Evolutionary conservation across 2,329 filamentous ascomycete species (phyloP).

Genomic region (Lomentospora prolificans): DNA sequence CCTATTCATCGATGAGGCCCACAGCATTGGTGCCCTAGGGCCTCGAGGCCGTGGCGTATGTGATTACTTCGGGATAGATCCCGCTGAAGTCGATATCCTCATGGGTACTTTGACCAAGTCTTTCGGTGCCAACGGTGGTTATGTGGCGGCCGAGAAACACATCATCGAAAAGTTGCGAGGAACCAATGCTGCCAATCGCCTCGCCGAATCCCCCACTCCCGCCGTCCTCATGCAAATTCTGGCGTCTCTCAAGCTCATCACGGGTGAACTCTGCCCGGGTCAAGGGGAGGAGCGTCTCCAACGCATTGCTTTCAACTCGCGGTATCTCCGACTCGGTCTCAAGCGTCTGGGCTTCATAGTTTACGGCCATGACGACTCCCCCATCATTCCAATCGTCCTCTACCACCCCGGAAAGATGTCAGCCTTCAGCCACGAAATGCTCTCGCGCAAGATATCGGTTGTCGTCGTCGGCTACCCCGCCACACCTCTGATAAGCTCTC

Average conservation of each 20-base stretch:
- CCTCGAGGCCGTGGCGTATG: conserved; percentile 86
- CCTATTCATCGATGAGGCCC: conserved; percentile 91
- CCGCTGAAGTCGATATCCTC: conserved; percentile 80
- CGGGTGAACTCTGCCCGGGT: conserved; percentile 75
- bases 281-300: conserved; percentile 94
- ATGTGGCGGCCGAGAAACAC: conserved; percentile 78
- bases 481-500: conserved; percentile 87
- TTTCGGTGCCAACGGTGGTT: conserved; percentile 95
- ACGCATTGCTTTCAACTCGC: conserved; percentile 94
- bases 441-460: conserved; percentile 92
- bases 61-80: conserved; percentile 91
- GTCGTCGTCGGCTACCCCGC: conserved; percentile 96
- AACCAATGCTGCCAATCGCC: conserved; percentile 77
- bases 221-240: conserved; percentile 87
- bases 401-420: conserved; percentile 99
- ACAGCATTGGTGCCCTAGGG: conserved; percentile 88
- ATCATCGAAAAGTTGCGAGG: conserved; percentile 87
- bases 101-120: conserved; percentile 99
- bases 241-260: conserved; percentile 77
- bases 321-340: conserved; percentile 92
- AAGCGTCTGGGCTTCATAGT: conserved; percentile 96
- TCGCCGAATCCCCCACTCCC: conserved; percentile 79
- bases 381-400: conserved; percentile 86
- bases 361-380: conserved; percentile 94
- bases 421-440: conserved; percentile 97